A percentile compares a stretch with the other conserved stretches of the same genome.
These are phyloP conservation scores for Aspergillus pseudoviridinutans DNA, from an alignment of 2,329 filamentous ascomycete genomes.

Conservation along the genomic window DNA sequence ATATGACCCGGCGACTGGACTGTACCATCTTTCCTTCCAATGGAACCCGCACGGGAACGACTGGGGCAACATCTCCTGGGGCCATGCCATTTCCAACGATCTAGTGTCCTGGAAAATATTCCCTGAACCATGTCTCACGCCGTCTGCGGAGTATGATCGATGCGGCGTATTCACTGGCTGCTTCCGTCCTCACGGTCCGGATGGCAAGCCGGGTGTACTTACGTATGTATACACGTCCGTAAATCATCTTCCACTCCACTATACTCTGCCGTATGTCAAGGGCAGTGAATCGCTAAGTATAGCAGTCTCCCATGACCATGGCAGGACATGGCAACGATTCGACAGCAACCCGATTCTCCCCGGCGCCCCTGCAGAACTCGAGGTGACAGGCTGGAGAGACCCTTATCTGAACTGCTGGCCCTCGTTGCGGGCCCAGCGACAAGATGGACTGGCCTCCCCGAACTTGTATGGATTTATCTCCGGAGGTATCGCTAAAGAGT, in stretches of 20 bases:
- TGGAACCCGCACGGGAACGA: slow-evolving; percentile 42
- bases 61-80: slow-evolving; percentile 44
- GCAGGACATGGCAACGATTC: slow-evolving; percentile 34
- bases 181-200: slow-evolving; percentile 25
- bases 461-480: slow-evolving; percentile 48
- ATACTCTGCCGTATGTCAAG: slow-evolving; percentile 34
- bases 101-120: slow-evolving; percentile 36
- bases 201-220: slow-evolving; percentile 23
- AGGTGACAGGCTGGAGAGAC: slow-evolving; percentile 43
- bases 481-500: slow-evolving; percentile 41
- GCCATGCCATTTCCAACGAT: slow-evolving; percentile 36
- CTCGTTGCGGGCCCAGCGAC: slow-evolving; percentile 12
- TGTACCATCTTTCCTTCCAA: slow-evolving; percentile 43
- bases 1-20: slow-evolving; percentile 36
- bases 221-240: slow-evolving; percentile 42
- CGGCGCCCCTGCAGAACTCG: slow-evolving; percentile 28
- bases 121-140: slow-evolving; percentile 26
- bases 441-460: slow-evolving; percentile 1
- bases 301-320: slow-evolving; percentile 36
- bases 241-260: slow-evolving; percentile 37
- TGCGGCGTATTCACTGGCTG: slow-evolving; percentile 44
- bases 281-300: slow-evolving; percentile 38
- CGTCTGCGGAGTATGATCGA: slow-evolving; percentile 34
- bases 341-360: slow-evolving; percentile 37
- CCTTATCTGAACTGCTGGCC: slow-evolving; percentile 35